Base-by-base conservation (phyloP, 192 early-diverging fungal genomes). In the Coemansia sp. region DNA sequence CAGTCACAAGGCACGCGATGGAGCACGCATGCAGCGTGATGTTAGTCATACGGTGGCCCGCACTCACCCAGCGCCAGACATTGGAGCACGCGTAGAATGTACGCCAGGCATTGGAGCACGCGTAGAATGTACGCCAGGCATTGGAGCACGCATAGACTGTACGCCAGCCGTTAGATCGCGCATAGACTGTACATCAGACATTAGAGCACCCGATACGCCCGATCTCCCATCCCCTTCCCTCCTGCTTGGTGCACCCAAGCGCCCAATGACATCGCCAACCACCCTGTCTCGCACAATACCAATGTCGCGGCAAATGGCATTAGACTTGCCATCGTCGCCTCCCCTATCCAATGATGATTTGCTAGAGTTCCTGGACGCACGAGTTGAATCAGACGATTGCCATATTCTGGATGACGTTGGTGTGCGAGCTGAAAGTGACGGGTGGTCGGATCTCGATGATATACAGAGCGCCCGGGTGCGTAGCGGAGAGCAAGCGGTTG, bases 301-400 rank as follows among this genome's bases (percentile, higher is more conserved):
- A 45, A 45, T 64, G 14, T 11, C 38, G 4, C 48, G 62, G n/a
- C 53, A 56, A 22, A 67, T 50, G 1, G 76, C 72, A 5, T 12
- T 79, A n/a, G 62, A 67, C 6, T 6, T 79, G 62, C 76, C 76
- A 2, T 79, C 76, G 5, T 79, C 76, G 17, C 76, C 76, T 11
- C 71, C 67, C 19, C 17, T 47, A 11, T 19, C 22, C 21, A 32
- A n/a, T n/a, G 37, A 10, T 38, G 15, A 45, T n/a, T 8, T 35
- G 32, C 32, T 35, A 6, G 32, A 35, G 6, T 35, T 35, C 1
- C 7, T 35, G 8, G 32, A 35, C 32, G 32, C 32, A 35, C 32
- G 32, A 8, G 32, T 35, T 35, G 32, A 35, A 35, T 35, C 32
- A 1, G 32, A 35, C 32, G 32, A 35, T 8, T 35, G 32, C 7